These are phyloP conservation scores for Tagetes patula DNA, from an alignment of 129 eudicot species.

Conservation along the genomic window DNA sequence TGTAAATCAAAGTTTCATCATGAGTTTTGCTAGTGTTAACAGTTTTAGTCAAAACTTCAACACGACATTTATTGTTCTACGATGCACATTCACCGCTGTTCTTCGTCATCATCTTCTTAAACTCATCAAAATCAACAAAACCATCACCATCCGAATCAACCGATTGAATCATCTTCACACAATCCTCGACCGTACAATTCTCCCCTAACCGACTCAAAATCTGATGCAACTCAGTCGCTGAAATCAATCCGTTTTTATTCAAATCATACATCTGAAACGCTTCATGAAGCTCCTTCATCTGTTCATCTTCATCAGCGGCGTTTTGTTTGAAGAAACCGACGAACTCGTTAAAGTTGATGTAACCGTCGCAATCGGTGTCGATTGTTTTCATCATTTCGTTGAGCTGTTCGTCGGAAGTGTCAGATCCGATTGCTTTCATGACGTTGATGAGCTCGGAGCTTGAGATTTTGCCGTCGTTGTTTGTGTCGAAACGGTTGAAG, in stretches of 20 bases:
- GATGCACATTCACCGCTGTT: constrained; percentile 3
- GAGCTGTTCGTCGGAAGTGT: constrained; percentile 47
- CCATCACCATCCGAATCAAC: constrained; percentile 87
- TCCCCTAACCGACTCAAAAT: constrained; percentile 64
- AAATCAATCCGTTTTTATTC: constrained; percentile 69
- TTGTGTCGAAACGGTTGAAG: constrained; percentile 67
- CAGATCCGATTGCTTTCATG: constrained; percentile 61
- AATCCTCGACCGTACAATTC: constrained; percentile 54
- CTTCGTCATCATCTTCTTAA: constrained; percentile 73
- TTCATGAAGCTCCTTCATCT: constrained; percentile 51
- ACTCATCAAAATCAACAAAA: constrained; percentile 70
- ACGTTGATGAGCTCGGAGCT: constrained; percentile 52
- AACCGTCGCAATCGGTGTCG: constrained; percentile 71
- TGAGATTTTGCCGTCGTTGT: constrained; percentile 85
- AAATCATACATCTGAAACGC: constrained; percentile 74
- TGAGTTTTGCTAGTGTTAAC: too few species aligned
- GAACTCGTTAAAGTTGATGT: constrained; percentile 63
- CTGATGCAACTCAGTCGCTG: constrained; percentile 61
- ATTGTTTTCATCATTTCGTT: constrained; percentile 54
- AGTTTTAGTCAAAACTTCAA: too few species aligned
- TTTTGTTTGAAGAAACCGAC: constrained; percentile 42
- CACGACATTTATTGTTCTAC: background rate
- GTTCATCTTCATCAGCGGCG: constrained; percentile 18
- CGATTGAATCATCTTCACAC: constrained; percentile 63
- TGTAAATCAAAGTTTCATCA: too few species aligned